Base-by-base conservation (phyloP, 495 filamentous ascomycete genomes). In the Penicillium samsonianum region DNA sequence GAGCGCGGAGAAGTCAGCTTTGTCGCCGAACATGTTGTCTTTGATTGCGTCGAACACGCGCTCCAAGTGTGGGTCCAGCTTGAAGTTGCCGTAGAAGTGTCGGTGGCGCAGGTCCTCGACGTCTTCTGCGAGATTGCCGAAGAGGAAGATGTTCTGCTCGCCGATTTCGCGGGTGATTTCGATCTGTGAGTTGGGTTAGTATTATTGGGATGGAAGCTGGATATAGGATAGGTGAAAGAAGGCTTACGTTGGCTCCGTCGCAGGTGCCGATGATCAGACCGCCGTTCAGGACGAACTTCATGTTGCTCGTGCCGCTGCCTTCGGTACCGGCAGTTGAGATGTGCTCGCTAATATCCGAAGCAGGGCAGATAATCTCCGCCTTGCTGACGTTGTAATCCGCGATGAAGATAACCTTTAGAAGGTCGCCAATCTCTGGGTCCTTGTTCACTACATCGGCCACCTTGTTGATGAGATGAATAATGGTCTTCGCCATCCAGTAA, bases 401-500 rank as follows among this genome's bases (percentile, higher is more conserved):
- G 44, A 98, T 73, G 77, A 97, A 98, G 65, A 98, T 84, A 48
- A 98, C 95, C 81, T 98, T 98, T 65, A 98, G 80, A 19, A 95
- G 81, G 68, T 98, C 93, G 23, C 92, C 92, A 66, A 98, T 84
- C 45, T 98, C 94, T 35, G 84, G 76, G 66, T 98, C 94, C 9
- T 87, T 87, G 75, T 98, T 98, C 60, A 98, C 87, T 3, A 97
- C 88, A n/a, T 82, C 74, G 5, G 91, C 91, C 40, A 98, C 95
- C 58, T 83, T 87, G 78, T 95, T 96, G 78, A 98, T 89, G 48
- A 98, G 83, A 69, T 97, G 92, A 58, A 98, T 98, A 59, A 98
- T 90, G 8, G 93, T 93, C 83, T 98, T 98, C 19, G 94, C 94
- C 94, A 98, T 98, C 95, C 95, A 98, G 77, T 98, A 98, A 3